Conservation (phyloP, 371 early-diverging fungal species). For the Mucor lusitanicus region DNA sequence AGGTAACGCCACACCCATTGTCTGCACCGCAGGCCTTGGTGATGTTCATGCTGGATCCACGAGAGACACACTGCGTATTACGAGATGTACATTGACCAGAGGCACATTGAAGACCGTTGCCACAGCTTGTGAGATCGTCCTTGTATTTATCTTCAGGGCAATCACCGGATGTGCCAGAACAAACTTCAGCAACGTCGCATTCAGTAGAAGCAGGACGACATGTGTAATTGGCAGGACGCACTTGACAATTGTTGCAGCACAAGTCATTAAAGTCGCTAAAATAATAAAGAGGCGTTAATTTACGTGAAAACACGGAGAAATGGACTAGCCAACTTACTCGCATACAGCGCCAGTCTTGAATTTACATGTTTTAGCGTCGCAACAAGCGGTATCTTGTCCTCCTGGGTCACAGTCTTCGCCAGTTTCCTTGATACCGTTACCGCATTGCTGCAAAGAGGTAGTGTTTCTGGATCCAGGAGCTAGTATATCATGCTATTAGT, state of each 20-base stretch:
- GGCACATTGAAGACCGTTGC: constrained; percentile 72
- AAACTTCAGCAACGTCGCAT: constrained; percentile 86
- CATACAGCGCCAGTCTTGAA: constrained; percentile 79
- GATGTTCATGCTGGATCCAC: constrained; percentile 47
- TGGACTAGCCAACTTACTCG: constrained; percentile 47
- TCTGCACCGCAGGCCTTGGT: constrained; percentile 44
- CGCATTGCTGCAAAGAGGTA: constrained; percentile 75
- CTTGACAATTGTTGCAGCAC: constrained; percentile 83
- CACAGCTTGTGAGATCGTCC: constrained; percentile 73
- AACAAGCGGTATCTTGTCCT: constrained; percentile 73
- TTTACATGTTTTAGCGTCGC: constrained; percentile 81
- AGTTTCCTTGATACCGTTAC: constrained; percentile 90
- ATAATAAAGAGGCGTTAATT: not conserved
- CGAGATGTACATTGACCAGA: constrained; percentile 89
- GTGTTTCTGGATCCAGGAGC: constrained; percentile 60
- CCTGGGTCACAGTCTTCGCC: constrained; percentile 97
- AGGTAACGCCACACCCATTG: constrained; percentile 65
- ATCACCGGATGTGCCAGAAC: constrained; percentile 71
- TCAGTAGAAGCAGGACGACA: constrained; percentile 81
- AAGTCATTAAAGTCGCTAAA: constrained; percentile 78
- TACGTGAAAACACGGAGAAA: not conserved
- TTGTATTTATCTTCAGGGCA: constrained; percentile 82
- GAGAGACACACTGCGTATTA: constrained; percentile 78
- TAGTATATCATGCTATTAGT: constrained; percentile 20
- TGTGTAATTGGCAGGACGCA: constrained; percentile 63